Conservation (phyloP, 2,329 filamentous ascomycete species). For the Aspergillus sp. region DNA sequence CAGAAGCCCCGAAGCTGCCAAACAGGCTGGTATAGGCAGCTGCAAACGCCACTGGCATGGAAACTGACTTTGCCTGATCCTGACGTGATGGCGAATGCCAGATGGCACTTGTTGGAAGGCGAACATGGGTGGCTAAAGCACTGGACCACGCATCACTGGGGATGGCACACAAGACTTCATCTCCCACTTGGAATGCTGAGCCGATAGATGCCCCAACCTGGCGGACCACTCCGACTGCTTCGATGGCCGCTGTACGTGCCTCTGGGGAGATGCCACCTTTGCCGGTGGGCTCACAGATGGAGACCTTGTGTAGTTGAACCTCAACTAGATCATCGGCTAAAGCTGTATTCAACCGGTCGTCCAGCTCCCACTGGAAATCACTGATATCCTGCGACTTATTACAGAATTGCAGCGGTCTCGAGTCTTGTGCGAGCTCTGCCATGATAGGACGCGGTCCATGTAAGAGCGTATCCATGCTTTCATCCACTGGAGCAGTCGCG, state of each 20-base stretch:
- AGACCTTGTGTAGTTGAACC: not conserved
- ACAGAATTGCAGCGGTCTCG: not conserved
- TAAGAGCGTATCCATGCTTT: not conserved
- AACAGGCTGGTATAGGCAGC: not conserved
- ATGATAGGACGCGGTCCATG: not conserved
- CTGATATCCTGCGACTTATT: not conserved
- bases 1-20: not conserved
- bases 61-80: not conserved
- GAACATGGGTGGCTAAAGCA: not conserved
- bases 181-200: not conserved
- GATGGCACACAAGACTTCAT: not conserved
- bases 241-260: not conserved
- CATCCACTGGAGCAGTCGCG: not conserved
- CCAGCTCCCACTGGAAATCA: not conserved
- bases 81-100: not conserved
- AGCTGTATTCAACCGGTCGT: not conserved
- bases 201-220: not conserved
- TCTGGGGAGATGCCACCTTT: not conserved
- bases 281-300: not conserved
- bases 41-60: not conserved
- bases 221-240: not conserved
- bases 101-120: not conserved
- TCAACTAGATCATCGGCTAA: not conserved
- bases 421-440: not conserved
- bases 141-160: not conserved